Conservation (phyloP, 805 yeast genomes). For the Pichia californica region DNA sequence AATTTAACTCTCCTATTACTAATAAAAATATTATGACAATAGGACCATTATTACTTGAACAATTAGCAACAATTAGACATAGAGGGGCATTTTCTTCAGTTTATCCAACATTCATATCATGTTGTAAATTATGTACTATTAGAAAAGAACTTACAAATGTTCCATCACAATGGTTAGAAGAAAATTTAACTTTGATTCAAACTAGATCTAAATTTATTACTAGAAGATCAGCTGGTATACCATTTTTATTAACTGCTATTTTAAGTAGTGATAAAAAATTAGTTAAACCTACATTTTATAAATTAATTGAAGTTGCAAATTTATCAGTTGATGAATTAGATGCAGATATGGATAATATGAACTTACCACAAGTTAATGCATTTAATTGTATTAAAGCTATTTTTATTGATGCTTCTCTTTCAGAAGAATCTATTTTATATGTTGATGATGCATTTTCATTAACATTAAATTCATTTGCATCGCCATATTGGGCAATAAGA, state of each 20-base stretch:
- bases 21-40: slow-evolving; percentile 26
- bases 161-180: slow-evolving; percentile 53
- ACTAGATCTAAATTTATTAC: slow-evolving; percentile 65
- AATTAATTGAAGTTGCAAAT: slow-evolving; percentile 49
- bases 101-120: slow-evolving; percentile 68
- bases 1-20: slow-evolving; percentile 20
- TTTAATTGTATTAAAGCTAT: slow-evolving; percentile 76
- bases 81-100: slow-evolving; percentile 90
- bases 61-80: slow-evolving; percentile 71
- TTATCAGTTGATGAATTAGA: slow-evolving; percentile 36
- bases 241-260: slow-evolving; percentile 69
- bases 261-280: slow-evolving; percentile 47
- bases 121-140: slow-evolving; percentile 50
- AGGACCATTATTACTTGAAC: slow-evolving; percentile 56
- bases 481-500: slow-evolving; percentile 76
- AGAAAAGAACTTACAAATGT: slow-evolving; percentile 25
- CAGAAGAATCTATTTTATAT: slow-evolving; percentile 43
- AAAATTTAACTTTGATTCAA: slow-evolving; percentile 39
- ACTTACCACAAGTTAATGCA: slow-evolving; percentile 91
- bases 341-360: slow-evolving; percentile 40
- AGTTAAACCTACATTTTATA: slow-evolving; percentile 43
- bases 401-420: slow-evolving; percentile 63
- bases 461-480: slow-evolving; percentile 56
- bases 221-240: slow-evolving; percentile 89
- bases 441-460: slow-evolving; percentile 54